phyloP scores from a whole-genome alignment of 2,329 filamentous ascomycete species.

The Diaporthe caulivora region DNA sequence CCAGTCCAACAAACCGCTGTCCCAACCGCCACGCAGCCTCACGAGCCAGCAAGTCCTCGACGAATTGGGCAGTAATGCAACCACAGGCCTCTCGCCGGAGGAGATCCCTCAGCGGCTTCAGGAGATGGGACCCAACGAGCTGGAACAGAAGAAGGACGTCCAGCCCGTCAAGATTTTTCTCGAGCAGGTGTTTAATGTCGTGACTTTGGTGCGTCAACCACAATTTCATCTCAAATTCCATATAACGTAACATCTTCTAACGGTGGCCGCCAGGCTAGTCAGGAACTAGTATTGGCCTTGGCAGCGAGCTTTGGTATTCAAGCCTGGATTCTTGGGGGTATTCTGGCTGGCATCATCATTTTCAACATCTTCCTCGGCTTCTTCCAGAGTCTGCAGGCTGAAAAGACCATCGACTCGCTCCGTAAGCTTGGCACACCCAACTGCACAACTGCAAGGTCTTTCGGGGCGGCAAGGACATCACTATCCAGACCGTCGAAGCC shows the following conservation, averaged over 20 bases:
- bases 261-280: no score
- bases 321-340: constrained; percentile 66
- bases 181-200: constrained; percentile 71
- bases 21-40: background rate
- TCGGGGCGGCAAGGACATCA: constrained; percentile 59
- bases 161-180: constrained; percentile 45
- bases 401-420: constrained; percentile 66
- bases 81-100: background rate
- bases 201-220: constrained; percentile 56
- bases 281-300: constrained; percentile 66
- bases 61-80: background rate
- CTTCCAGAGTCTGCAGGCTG: constrained; percentile 64
- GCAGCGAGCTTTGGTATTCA: constrained; percentile 62
- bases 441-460: constrained; percentile 62
- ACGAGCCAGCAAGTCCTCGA: background rate
- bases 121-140: background rate
- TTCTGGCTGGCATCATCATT: constrained; percentile 63
- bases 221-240: background rate
- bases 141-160: background rate
- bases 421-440: constrained; percentile 62
- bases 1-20: background rate
- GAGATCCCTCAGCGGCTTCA: background rate
- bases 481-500: constrained; percentile 58
- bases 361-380: constrained; percentile 67
- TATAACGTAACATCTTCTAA: background rate